Base-by-base conservation (phyloP, 2,329 filamentous ascomycete genomes). In the Magnaporthiopsis poae region DNA sequence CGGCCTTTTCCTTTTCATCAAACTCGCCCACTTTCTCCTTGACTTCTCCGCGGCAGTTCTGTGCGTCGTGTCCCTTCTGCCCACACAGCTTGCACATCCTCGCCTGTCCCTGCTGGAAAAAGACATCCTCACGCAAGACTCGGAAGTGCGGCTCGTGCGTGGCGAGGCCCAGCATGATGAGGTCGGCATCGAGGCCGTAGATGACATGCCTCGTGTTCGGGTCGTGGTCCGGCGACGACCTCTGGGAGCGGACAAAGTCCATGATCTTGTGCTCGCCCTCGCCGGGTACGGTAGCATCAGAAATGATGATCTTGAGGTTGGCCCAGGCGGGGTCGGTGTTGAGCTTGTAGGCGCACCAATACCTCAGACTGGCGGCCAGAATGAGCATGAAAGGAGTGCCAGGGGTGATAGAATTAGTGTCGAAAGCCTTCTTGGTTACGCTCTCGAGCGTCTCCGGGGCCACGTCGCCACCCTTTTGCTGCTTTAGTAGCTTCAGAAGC, bases 241-340 rank as follows among this genome's bases (percentile, higher is more conserved):
- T 88, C 78, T 99, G 96, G 56, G 94, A 96, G 73, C 95, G 89
- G 71, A 99, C 87, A 76, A 98, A 99, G 71, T 95, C 89, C 95
- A 99, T 99, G 74, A 99, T 98, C 79, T 99, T 99, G 78, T 99
- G 95, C 80, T 99, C 95, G 75, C 95, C 95, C 80, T 99, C 95
- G 75, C 95, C 95, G 66, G 95, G 95, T 59, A 99, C 93, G 60
- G 94, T 97, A 66, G 95, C 94, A 81, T 99, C 95, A 11, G 95
- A 99, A 71, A 99, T 98, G 77, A 99, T 96, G 76, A 99, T 86
- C 82, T 99, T 99, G 76, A 97, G 82, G 76, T 92, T 92, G 69
- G 90, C 91, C 96, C 96, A 99, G 64, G 89, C 91, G 39, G 94
- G 92, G 76, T 99, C 95, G 33, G 92, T 97, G 77, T 96, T 98